Evolutionary conservation across 164 flowering plant genomes (phyloP), one percentile per base, ranked within the genome.

Genomic region (Pachysandra terminalis): DNA sequence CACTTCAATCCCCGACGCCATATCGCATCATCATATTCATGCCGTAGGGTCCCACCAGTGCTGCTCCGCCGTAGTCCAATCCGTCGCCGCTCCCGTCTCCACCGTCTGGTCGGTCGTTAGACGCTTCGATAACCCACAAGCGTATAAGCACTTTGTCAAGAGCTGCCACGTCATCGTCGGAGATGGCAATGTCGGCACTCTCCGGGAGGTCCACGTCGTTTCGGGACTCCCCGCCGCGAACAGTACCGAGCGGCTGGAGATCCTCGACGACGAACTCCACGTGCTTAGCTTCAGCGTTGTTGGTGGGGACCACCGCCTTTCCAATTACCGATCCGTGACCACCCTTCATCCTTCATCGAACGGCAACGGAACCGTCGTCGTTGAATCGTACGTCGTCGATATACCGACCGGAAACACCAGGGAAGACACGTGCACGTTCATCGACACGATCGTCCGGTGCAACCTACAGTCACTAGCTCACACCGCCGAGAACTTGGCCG

Each of bases 61-160:
- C 77, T 83, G 86, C 80, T 86, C 96, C 66, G 81, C 94, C 63
- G 92, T 86, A 23, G 70, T 82, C 25, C 81, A 86, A 65, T 74
- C 75, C 48, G 87, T 90, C 71, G 41, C 81, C 23, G 90, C 97
- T 1, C 91, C 93, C 0, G 73, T 85, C 51, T 66, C 85, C 69
- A 63, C 90, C 62, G 93, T 89, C 19, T 91, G 97, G 97, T 82
- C 97, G 7, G 84, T 91, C 14, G 85, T 91, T 64, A 87, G 96
- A 21, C 87, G 92, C 61, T 91, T 91, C 80, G 97, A 91, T 65
- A 82, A 81, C 66, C 97, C 97, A 0, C 91, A 89, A 62, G 85
- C 85, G 23, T 89, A 88, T 80, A 91, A 91, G 68, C 85, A 84
- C 75, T 86, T 91, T 66, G 79, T 91, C 45, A 86, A 84, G 82